phyloP scores from a whole-genome alignment of 805 yeast species.

The Candida ulmi region DNA sequence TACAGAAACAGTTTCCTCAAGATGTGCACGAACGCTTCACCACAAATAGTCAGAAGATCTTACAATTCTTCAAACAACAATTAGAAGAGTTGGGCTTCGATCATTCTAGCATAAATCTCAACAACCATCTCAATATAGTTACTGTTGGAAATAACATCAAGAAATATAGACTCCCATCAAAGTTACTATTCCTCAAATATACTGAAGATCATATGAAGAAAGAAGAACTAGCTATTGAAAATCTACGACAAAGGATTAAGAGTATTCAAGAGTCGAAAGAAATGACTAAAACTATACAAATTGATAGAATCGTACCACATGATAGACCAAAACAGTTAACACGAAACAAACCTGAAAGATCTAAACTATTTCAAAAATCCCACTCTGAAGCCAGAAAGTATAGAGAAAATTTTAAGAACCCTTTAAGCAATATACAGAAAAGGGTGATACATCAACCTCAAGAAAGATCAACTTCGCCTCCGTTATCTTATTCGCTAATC shows the following conservation, averaged over 20 bases:
- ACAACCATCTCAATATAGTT: constrained; percentile 11
- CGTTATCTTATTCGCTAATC: too few species aligned
- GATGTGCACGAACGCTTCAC: constrained; percentile 26
- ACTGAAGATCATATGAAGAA: constrained; percentile 27
- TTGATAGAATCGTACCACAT: constrained; percentile 19
- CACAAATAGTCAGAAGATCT: constrained; percentile 15
- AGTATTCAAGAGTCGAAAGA: constrained; percentile 26
- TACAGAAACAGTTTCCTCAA: constrained; percentile 30
- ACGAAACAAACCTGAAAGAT: constrained; percentile 8
- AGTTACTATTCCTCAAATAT: constrained; percentile 28
- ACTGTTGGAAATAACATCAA: constrained; percentile 8
- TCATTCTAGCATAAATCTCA: constrained; percentile 7
- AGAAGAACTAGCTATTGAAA: constrained; percentile 29
- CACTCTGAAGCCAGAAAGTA: constrained; percentile 16
- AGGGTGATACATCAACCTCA: background rate
- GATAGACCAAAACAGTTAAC: background rate
- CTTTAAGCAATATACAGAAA: constrained; percentile 2
- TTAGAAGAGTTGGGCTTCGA: constrained; percentile 13
- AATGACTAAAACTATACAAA: constrained; percentile 22
- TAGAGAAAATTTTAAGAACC: constrained; percentile 16
- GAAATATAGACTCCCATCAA: constrained; percentile 29
- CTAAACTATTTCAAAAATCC: constrained; percentile 21
- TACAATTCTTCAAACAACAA: constrained; percentile 15
- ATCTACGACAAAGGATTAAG: constrained; percentile 26
- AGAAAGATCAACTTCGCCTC: background rate